Conservation (phyloP, 1,139 yeast species). For the Dujonia santamariae region DNA sequence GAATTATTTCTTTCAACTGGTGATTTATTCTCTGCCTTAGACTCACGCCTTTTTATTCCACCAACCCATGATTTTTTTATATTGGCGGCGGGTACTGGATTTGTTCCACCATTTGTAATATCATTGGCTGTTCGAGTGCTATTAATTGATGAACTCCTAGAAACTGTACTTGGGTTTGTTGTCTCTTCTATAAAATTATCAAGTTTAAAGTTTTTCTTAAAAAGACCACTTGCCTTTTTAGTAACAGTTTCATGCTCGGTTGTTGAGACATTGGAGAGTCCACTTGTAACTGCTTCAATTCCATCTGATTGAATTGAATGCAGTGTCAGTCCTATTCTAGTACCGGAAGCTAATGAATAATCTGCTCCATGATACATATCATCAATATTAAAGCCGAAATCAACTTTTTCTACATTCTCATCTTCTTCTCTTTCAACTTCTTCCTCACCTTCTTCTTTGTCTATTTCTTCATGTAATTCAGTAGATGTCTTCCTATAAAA, state of each 20-base stretch:
- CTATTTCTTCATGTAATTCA: slow-evolving; percentile 10
- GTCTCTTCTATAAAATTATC: slow-evolving; percentile 17
- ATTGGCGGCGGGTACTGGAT: background rate
- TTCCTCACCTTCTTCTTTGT: slow-evolving; percentile 15
- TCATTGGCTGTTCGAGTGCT: too few relatives aligned
- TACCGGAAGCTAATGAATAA: slow-evolving; percentile 11
- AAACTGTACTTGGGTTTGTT: slow-evolving; percentile 9
- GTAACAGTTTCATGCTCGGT: background rate
- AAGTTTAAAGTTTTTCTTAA: slow-evolving; percentile 30
- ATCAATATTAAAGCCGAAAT: slow-evolving; percentile 34
- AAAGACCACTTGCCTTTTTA: slow-evolving; percentile 14
- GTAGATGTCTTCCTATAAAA: slow-evolving; percentile 51
- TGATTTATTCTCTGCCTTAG: slow-evolving; percentile 14
- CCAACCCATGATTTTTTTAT: slow-evolving; percentile 43
- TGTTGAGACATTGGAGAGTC: background rate
- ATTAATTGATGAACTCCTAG: slow-evolving; percentile 5
- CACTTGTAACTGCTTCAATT: slow-evolving; percentile 1
- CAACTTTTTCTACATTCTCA: slow-evolving; percentile 16
- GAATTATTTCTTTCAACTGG: slow-evolving; percentile 11
- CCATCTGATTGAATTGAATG: slow-evolving; percentile 1
- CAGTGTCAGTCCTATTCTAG: background rate
- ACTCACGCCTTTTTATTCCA: slow-evolving; percentile 36
- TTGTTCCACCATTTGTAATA: slow-evolving; percentile 1
- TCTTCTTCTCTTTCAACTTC: slow-evolving; percentile 17
- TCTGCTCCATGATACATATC: slow-evolving; percentile 37